Evolutionary conservation across 768 basidiomycete genomes (phyloP).

Genomic region (Tricholoma matsutake): DNA sequence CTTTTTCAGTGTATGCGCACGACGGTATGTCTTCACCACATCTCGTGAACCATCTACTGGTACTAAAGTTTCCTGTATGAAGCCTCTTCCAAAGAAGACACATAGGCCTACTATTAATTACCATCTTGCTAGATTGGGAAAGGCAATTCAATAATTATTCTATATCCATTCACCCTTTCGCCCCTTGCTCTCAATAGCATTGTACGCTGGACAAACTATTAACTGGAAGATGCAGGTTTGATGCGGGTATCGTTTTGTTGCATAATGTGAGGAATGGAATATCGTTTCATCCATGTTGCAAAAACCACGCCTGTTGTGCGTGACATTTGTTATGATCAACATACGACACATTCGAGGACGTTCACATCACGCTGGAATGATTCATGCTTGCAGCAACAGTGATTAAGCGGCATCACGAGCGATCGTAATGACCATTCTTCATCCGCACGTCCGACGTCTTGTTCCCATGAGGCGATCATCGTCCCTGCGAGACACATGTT

Average conservation of each 20-base stretch:
- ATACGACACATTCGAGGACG: neutral
- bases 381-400: neutral
- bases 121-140: slow-evolving; percentile 78
- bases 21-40: slow-evolving; percentile 51
- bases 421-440: neutral
- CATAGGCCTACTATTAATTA: slow-evolving; percentile 86
- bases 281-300: neutral
- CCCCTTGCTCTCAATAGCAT: neutral
- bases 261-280: neutral
- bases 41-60: slow-evolving; percentile 1
- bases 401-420: neutral
- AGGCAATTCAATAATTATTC: slow-evolving; percentile 62
- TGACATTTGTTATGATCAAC: neutral
- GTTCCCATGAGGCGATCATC: slow-evolving; percentile 1
- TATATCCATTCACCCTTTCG: neutral
- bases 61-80: neutral
- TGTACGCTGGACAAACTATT: neutral
- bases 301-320: neutral
- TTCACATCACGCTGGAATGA: neutral
- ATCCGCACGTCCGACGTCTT: neutral
- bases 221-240: neutral
- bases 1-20: slow-evolving; percentile 85
- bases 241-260: neutral
- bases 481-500: slow-evolving; percentile 7
- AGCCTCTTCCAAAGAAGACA: slow-evolving; percentile 68